Evolutionary conservation across 139 green algal genomes (phyloP).

Genomic region (Chlorokybus atmophyticus): DNA sequence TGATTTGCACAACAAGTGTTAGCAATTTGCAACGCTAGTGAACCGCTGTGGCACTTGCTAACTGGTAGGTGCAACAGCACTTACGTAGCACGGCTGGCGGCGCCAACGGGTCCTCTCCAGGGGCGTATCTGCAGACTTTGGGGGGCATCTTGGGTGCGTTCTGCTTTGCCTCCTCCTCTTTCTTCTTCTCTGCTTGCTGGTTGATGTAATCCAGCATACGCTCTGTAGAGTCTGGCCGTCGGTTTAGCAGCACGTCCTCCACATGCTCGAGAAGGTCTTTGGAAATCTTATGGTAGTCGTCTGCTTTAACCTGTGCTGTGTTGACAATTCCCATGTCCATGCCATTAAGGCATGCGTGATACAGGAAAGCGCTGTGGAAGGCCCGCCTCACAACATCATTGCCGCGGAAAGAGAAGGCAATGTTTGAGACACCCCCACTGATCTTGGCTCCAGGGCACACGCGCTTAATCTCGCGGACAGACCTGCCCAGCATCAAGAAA

Average conservation of each 20-base stretch:
- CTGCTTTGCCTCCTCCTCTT: background rate
- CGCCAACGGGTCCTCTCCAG: no score
- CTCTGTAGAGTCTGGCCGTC: conserved; percentile 90
- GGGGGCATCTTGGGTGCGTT: background rate
- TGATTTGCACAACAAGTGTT: no score
- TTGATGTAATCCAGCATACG: conserved; percentile 65
- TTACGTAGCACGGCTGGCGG: no score
- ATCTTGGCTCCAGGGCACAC: conserved; percentile 88
- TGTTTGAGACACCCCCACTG: conserved; percentile 91
- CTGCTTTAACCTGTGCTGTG: conserved; percentile 58
- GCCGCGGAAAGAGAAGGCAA: conserved; percentile 95
- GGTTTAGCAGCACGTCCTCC: conserved; percentile 96
- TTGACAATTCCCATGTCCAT: conserved; percentile 99
- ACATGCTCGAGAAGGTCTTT: conserved; percentile 92
- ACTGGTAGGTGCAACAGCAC: no score
- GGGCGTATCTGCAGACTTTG: no score
- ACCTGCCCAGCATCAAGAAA: no score
- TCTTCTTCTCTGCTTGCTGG: conserved; percentile 9
- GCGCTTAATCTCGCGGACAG: conserved; percentile 83
- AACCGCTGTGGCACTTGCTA: no score
- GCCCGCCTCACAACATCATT: conserved; percentile 85
- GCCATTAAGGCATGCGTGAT: conserved; percentile 81
- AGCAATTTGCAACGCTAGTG: no score
- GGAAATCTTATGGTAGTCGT: conserved; percentile 93
- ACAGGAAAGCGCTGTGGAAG: conserved; percentile 88